Conservation (phyloP, 2,329 filamentous ascomycete species). For the Calonectria pteridis region DNA sequence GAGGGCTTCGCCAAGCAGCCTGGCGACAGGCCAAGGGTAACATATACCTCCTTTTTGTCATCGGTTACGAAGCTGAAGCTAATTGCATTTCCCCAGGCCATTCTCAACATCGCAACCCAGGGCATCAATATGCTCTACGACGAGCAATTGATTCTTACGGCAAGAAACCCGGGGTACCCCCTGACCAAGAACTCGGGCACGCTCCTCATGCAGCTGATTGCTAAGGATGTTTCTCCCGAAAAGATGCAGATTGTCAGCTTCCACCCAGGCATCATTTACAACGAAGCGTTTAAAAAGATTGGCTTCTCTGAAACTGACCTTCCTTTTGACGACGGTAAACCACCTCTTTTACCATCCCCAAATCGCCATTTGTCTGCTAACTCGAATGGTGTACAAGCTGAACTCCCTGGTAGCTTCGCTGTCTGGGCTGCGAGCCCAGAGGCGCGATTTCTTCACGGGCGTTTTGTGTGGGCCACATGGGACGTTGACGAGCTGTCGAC, state of each 20-base stretch:
- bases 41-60: not conserved
- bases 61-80: not conserved
- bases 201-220: constrained; percentile 53
- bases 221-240: constrained; percentile 46
- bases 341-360: not conserved
- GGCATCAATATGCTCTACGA: constrained; percentile 19
- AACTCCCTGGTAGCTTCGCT: constrained; percentile 54
- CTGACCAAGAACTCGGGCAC: constrained; percentile 54
- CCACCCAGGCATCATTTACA: constrained; percentile 19
- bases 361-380: not conserved
- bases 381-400: constrained; percentile 14
- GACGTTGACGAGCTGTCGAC: constrained; percentile 61
- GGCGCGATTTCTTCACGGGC: constrained; percentile 58
- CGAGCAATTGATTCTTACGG: not conserved
- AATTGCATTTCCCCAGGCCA: not conserved
- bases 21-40: not conserved
- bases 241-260: constrained; percentile 46
- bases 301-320: constrained; percentile 11
- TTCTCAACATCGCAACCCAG: constrained; percentile 2
- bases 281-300: not conserved
- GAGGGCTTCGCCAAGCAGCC: constrained; percentile 35
- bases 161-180: constrained; percentile 45
- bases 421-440: constrained; percentile 59
- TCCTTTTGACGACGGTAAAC: constrained; percentile 8
- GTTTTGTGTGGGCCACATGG: constrained; percentile 62